Conservation (phyloP, 208 protist genomes). For the Acanthamoeba lenticulata region DNA sequence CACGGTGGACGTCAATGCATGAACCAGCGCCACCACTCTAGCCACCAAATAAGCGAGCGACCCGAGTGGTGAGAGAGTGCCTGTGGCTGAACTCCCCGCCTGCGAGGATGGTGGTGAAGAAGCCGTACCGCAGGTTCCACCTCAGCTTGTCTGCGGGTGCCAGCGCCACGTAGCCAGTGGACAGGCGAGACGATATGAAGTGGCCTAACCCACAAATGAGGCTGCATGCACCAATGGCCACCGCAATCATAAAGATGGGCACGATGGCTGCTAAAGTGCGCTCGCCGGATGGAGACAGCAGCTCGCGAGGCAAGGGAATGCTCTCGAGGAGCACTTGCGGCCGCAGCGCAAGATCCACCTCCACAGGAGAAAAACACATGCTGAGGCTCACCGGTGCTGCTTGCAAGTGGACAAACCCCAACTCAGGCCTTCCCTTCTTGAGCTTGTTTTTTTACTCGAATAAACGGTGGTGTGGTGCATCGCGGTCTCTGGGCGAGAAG, state of each 20-base stretch:
- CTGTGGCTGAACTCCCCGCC: too few species aligned
- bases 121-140: constrained; percentile 14
- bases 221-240: background rate
- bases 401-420: too few species aligned
- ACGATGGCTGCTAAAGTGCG: background rate
- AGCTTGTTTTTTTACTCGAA: too few species aligned
- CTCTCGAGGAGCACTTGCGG: background rate
- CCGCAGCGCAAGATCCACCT: background rate
- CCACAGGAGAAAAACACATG: background rate
- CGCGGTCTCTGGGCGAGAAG: too few species aligned
- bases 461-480: too few species aligned
- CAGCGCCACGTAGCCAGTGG: background rate
- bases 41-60: background rate
- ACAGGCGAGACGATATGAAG: background rate
- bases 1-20: background rate
- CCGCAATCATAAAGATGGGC: background rate
- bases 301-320: background rate
- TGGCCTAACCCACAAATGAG: background rate
- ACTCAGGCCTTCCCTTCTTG: too few species aligned
- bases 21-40: constrained; percentile 15
- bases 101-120: background rate
- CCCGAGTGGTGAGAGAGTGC: too few species aligned
- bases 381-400: too few species aligned
- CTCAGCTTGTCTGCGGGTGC: background rate
- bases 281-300: background rate